Evolutionary conservation across 257 asterid species (phyloP), one percentile per base, ranked within the genome.

Genomic region (Marsdenia floribunda): DNA sequence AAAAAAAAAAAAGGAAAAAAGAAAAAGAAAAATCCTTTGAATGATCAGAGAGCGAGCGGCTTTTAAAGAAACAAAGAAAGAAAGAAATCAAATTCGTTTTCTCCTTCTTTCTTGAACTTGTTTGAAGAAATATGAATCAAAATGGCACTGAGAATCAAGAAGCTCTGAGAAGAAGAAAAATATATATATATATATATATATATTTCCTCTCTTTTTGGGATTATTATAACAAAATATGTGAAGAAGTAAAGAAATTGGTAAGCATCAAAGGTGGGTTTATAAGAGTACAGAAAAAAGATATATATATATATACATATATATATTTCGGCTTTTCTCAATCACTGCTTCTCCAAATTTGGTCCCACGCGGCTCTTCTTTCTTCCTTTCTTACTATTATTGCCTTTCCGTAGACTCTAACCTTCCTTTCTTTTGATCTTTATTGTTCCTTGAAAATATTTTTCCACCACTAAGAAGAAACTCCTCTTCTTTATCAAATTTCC

Each of bases 21-120:
- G 12, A 22, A 9, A 50, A 38, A 50, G 16, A 16, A 70, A 47
- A 40, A 26, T 6, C 38, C 21, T 0, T 50, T 76, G 69, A 6
- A 74, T 57, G 2, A 74, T 40, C 22, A 35, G 89, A 76, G 94
- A 84, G 96, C 90, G 96, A 88, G 96, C 91, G 91, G 96, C 82
- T 76, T 74, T 10, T 7, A 49, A 52, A 73, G 65, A 64, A 65
- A 18, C 35, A 18, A 24, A 66, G 59, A 53, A 44, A 44, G 47
- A 42, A 13, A 37, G 35, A 33, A 72, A 52, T 40, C 46, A 66
- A 74, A 73, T 54, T 66, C 54, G 77, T 71, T n/a, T 55, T 54
- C 11, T 44, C 9, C 49, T 42, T 42, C 47, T 42, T 42, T 42
- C 22, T 65, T 33, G n/a, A 14, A 9, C 47, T n/a, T 52, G 46